phyloP scores from a whole-genome alignment of 768 basidiomycete species.

The Kwoniella heveanensis region DNA sequence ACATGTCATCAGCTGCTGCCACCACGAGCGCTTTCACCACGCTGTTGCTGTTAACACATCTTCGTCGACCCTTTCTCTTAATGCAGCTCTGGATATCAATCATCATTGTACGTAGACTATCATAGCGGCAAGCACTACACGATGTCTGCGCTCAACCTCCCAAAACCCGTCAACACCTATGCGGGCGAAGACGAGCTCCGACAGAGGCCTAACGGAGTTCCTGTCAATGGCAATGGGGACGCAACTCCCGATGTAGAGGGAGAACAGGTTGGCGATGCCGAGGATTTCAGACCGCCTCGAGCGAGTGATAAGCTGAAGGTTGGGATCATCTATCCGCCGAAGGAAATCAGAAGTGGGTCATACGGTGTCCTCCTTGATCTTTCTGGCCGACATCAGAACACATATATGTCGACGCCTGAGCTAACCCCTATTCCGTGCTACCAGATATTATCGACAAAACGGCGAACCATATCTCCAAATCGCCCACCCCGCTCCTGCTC shows the following conservation, averaged over 20 bases:
- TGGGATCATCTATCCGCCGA: conserved; percentile 92
- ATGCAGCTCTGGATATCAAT: too few species aligned
- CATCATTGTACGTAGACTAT: too few species aligned
- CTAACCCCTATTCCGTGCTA: conserved; percentile 21
- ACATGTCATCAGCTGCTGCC: too few species aligned
- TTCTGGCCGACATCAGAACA: not conserved
- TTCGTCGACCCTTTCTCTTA: too few species aligned
- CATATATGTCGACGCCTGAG: not conserved
- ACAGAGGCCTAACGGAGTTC: conserved; percentile 27
- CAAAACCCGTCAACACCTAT: conserved; percentile 51
- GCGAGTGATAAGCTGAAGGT: conserved; percentile 65
- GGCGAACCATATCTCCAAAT: conserved; percentile 84
- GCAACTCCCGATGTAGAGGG: conserved; percentile 38
- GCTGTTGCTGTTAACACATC: too few species aligned
- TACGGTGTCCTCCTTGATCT: not conserved
- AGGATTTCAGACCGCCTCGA: conserved; percentile 55
- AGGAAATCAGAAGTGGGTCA: conserved; percentile 84
- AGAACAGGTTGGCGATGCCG: conserved; percentile 59
- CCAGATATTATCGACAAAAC: conserved; percentile 94
- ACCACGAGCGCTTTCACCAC: too few species aligned
- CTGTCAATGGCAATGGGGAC: conserved; percentile 31
- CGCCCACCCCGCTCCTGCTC: conserved; percentile 88
- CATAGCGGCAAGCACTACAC: not conserved
- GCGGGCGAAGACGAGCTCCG: conserved; percentile 48
- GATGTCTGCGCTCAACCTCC: conserved; percentile 50